Conservation (phyloP, 2,329 filamentous ascomycete genomes). For the Madurella mycetomatis region DNA sequence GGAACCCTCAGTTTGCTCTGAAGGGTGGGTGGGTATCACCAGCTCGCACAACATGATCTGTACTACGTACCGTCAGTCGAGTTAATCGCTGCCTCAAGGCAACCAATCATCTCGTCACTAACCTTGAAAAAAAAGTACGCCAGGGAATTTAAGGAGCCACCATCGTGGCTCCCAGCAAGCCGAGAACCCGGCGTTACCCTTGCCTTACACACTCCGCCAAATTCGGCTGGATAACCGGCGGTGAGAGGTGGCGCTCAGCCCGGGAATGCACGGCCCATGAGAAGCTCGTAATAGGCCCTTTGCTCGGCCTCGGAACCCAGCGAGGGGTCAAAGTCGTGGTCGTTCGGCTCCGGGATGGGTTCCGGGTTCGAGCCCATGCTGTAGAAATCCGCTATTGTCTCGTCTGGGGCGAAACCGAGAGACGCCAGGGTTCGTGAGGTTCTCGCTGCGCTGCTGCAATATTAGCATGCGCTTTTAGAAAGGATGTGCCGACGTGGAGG, state of each 20-base stretch:
- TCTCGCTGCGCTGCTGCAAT: conserved; percentile 28
- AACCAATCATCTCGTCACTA: too few species aligned
- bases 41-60: too few species aligned
- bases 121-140: too few species aligned
- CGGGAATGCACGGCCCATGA: conserved; percentile 31
- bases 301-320: conserved; percentile 34
- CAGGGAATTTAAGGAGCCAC: too few species aligned
- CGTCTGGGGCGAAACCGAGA: conserved; percentile 35
- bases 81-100: too few species aligned
- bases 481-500: neutral
- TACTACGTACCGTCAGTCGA: too few species aligned
- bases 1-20: too few species aligned
- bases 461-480: conserved; percentile 1
- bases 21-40: too few species aligned
- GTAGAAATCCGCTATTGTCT: conserved; percentile 36
- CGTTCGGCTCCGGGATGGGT: conserved; percentile 24
- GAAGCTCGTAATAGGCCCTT: conserved; percentile 35
- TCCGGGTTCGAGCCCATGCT: conserved; percentile 36
- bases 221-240: neutral
- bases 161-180: too few species aligned
- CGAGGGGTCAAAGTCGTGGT: conserved; percentile 27
- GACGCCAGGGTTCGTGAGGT: conserved; percentile 34
- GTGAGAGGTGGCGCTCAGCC: conserved; percentile 5
- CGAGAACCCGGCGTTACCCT: too few species aligned
- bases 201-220: neutral